These are phyloP conservation scores for Penicillium nucicola DNA, from an alignment of 495 filamentous ascomycete species.

Conservation along the genomic window DNA sequence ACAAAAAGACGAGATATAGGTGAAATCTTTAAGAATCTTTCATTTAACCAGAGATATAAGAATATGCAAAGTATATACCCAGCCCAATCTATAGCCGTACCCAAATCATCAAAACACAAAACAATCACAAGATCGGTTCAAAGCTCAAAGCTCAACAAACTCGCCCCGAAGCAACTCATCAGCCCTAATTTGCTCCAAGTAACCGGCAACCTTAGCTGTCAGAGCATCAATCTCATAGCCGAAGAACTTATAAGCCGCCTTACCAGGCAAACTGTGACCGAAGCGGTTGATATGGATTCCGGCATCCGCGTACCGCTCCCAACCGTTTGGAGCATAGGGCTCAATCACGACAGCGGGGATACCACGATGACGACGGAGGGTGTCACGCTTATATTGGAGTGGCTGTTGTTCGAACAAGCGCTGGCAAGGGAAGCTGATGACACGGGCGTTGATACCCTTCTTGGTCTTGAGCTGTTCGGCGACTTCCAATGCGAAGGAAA, in stretches of 20 bases:
- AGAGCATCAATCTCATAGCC: conserved; percentile 46
- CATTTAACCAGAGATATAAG: no score
- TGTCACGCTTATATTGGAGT: conserved; percentile 43
- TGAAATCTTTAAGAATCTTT: no score
- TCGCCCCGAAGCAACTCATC: conserved; percentile 32
- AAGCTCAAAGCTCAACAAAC: conserved; percentile 35
- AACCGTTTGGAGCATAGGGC: conserved; percentile 53
- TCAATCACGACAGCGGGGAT: conserved; percentile 52
- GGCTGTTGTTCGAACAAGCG: conserved; percentile 51
- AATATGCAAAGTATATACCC: no score
- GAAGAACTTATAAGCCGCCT: conserved; percentile 52
- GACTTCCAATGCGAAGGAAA: conserved; percentile 43
- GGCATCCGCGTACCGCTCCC: conserved; percentile 59
- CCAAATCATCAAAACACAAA: not conserved
- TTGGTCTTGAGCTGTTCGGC: conserved; percentile 28
- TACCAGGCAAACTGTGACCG: conserved; percentile 48
- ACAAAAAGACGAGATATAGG: no score
- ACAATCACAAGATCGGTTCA: not conserved
- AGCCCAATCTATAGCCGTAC: not conserved
- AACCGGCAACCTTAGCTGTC: conserved; percentile 40
- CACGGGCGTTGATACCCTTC: conserved; percentile 39
- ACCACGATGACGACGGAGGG: conserved; percentile 30
- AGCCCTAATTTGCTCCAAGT: conserved; percentile 34
- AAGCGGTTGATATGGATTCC: conserved; percentile 46
- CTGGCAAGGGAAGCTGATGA: conserved; percentile 55